A percentile compares a stretch with the other conserved stretches of the same genome.
Evolutionary conservation across 2,329 filamentous ascomycete genomes (phyloP).

Genomic region (Pezicula carpinea): DNA sequence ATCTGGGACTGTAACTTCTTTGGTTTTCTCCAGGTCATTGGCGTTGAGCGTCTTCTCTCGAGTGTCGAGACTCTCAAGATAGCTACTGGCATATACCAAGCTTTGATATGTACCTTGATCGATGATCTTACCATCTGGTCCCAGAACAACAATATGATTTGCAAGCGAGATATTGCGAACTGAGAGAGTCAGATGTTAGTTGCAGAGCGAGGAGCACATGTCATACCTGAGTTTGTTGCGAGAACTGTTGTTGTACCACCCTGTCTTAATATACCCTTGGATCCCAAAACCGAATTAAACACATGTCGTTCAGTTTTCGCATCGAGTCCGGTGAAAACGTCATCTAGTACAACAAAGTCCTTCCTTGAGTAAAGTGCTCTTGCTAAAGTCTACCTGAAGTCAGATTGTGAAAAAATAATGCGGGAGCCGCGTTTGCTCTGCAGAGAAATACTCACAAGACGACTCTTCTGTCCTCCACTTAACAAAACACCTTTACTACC

Average conservation of each 20-base stretch:
- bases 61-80: conserved; percentile 17
- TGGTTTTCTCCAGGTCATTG: conserved; percentile 12
- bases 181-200: conserved; percentile 12
- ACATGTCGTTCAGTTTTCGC: conserved; percentile 10
- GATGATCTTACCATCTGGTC: conserved; percentile 23
- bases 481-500: conserved; percentile 26
- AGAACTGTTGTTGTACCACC: neutral
- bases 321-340: conserved; percentile 17
- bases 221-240: conserved; percentile 3
- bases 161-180: conserved; percentile 30
- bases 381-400: conserved; percentile 5
- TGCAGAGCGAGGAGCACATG: neutral
- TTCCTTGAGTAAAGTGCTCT: conserved; percentile 16
- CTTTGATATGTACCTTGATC: conserved; percentile 34
- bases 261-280: conserved; percentile 3
- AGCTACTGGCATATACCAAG: conserved; percentile 25
- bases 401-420: neutral
- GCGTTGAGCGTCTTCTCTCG: neutral
- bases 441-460: neutral
- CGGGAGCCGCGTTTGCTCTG: neutral
- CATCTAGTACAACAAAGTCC: conserved; percentile 12
- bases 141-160: conserved; percentile 36
- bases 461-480: conserved; percentile 16
- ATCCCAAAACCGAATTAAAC: conserved; percentile 9
- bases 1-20: conserved; percentile 12